Percentiles rank a stretch among this genome's conserved stretches.
These are phyloP conservation scores for Hypoxylon perforatum DNA, from an alignment of 495 filamentous ascomycete genomes.

Conservation along the genomic window DNA sequence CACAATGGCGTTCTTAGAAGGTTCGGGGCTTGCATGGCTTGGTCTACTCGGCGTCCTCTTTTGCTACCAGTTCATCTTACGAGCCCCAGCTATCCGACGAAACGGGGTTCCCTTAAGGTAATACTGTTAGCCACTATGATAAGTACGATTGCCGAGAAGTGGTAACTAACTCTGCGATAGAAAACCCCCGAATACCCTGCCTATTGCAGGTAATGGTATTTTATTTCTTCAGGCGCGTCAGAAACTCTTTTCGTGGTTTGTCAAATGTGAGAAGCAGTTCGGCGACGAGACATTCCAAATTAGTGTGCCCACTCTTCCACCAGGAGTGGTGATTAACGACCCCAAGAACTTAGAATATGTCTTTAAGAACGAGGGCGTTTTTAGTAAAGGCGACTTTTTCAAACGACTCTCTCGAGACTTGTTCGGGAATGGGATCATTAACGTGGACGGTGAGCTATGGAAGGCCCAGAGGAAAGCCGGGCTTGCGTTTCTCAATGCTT, in stretches of 20 bases:
- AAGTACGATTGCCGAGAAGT: neutral
- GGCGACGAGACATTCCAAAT: constrained; percentile 67
- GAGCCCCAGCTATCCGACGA: constrained; percentile 45
- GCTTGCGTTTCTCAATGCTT: constrained; percentile 64
- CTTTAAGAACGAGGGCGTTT: constrained; percentile 67
- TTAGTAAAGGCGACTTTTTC: constrained; percentile 68
- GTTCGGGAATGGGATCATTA: constrained; percentile 72
- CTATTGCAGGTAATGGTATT: constrained; percentile 67
- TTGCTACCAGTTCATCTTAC: constrained; percentile 39
- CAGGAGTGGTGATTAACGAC: constrained; percentile 69
- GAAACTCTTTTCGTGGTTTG: constrained; percentile 69
- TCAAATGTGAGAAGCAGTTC: constrained; percentile 62
- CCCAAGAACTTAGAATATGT: constrained; percentile 68
- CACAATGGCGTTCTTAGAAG: constrained; percentile 35
- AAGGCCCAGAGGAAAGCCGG: constrained; percentile 69
- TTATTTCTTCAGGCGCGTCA: constrained; percentile 66
- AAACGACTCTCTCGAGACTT: constrained; percentile 67
- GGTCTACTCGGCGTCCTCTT: constrained; percentile 19
- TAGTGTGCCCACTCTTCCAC: constrained; percentile 65
- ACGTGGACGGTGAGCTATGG: constrained; percentile 70
- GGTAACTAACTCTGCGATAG: constrained; percentile 35
- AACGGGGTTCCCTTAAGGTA: constrained; percentile 51
- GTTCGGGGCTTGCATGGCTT: constrained; percentile 17
- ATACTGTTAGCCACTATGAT: neutral
- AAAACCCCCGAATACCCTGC: constrained; percentile 66